phyloP scores from a whole-genome alignment of 257 asterid species.

The Galeopsis tetrahit region DNA sequence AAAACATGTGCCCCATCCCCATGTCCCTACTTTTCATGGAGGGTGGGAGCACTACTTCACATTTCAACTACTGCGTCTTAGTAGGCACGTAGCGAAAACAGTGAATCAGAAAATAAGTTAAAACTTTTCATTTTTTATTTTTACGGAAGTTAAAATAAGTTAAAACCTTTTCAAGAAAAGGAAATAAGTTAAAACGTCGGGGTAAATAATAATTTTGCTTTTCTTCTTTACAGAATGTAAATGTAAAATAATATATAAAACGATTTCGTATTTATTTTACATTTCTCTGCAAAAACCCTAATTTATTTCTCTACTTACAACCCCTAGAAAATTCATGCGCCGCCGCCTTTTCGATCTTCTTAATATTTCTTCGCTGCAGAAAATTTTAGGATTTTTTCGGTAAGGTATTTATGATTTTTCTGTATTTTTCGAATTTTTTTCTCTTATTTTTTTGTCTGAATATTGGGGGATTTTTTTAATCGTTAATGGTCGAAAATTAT shows the following conservation, averaged over 20 bases:
- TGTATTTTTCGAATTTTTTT: constrained; percentile 38
- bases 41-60: too few species aligned
- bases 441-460: constrained; percentile 7
- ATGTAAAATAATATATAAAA: constrained; percentile 10
- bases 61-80: too few species aligned
- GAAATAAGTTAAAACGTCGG: constrained; percentile 21
- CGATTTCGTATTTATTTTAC: constrained; percentile 28
- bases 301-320: constrained; percentile 38
- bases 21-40: too few species aligned
- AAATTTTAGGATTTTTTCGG: constrained; percentile 42
- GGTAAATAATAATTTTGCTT: constrained; percentile 22
- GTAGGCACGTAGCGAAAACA: too few species aligned
- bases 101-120: too few species aligned
- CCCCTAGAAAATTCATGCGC: constrained; percentile 29
- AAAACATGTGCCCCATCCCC: too few species aligned
- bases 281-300: constrained; percentile 43
- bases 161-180: too few species aligned
- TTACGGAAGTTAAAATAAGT: too few species aligned
- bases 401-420: constrained; percentile 43
- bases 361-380: constrained; percentile 30
- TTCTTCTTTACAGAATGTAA: constrained; percentile 1
- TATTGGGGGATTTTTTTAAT: constrained; percentile 32
- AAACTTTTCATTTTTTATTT: too few species aligned
- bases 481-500: constrained; percentile 28
- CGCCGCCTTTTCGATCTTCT: constrained; percentile 16